Evolutionary conservation across 2,329 filamentous ascomycete genomes (phyloP), one percentile per base, ranked within the genome.

Genomic region (Leptographium flavum): DNA sequence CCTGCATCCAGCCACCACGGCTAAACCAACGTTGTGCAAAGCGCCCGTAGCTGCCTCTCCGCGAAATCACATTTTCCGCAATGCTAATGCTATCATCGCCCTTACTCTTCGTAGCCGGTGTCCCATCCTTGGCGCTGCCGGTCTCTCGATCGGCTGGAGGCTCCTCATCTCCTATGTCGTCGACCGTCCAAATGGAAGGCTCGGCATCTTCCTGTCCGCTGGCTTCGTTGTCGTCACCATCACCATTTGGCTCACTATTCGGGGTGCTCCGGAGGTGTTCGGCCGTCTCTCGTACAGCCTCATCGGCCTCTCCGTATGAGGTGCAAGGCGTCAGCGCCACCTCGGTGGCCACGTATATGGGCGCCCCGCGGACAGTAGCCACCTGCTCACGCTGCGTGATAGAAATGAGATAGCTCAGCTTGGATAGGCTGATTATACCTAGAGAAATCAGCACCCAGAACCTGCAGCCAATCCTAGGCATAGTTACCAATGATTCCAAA

Each of bases 11-110:
- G 0, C 85, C 87, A 49, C 79, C 82, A 51, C 76, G 79, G 37
- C 86, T 92, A 58, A 96, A 92, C 92, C 92, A 98, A 48, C 81
- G 79, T 50, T 87, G 77, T 0, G 90, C 86, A 59, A 96, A 95
- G 32, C 85, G 73, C 5, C 88, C 90, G 60, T 95, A 96, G 50
- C 79, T 80, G 1, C 88, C 87, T 54, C 79, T 82, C 47, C 77
- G 80, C 32, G 79, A 76, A 45, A 95, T 90, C 1, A 96, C 88
- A 64, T 96, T 85, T 60, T 94, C 80, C 0, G 83, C 87, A 48
- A 95, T 79, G 53, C 81, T 87, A 51, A 72, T 80, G 31, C 28
- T 42, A 21, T 3, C 25, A 22, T 14, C 31, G 31, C 19, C 25
- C 23, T 22, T 17, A 28, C 22, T 15, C 3, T 27, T 15, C 3